Evolutionary conservation across 139 green algal genomes (phyloP).

Genomic region (Picochlorum sp.): DNA sequence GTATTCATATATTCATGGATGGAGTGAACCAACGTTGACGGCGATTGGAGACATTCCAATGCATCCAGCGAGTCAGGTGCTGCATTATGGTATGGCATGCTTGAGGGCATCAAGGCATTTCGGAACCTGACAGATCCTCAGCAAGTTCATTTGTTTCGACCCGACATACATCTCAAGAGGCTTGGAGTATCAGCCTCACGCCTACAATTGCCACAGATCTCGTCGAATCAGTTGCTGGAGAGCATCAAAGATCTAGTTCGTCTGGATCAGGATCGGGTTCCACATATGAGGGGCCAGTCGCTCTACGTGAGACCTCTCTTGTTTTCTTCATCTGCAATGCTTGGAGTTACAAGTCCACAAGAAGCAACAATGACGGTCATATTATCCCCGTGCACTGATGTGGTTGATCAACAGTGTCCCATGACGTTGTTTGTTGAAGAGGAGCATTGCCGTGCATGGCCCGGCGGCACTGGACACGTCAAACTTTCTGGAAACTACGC

Average conservation of each 20-base stretch:
- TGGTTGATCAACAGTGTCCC: constrained; percentile 46
- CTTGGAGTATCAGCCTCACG: constrained; percentile 47
- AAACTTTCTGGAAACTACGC: constrained; percentile 76
- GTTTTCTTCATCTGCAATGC: constrained; percentile 36
- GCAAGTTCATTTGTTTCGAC: constrained; percentile 56
- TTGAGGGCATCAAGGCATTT: constrained; percentile 75
- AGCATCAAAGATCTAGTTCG: constrained; percentile 68
- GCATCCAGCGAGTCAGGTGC: constrained; percentile 56
- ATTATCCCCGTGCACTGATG: constrained; percentile 72
- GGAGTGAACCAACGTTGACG: constrained; percentile 47
- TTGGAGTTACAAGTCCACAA: constrained; percentile 43
- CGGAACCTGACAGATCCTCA: constrained; percentile 26
- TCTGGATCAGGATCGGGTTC: constrained; percentile 64
- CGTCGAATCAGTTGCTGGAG: constrained; percentile 55
- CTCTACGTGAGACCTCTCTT: constrained; percentile 72
- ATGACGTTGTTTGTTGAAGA: constrained; percentile 68
- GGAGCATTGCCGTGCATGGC: constrained; percentile 54
- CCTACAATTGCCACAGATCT: constrained; percentile 47
- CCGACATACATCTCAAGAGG: constrained; percentile 69
- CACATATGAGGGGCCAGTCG: constrained; percentile 51
- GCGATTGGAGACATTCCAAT: constrained; percentile 45
- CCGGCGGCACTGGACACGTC: constrained; percentile 55
- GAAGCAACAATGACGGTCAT: constrained; percentile 53
- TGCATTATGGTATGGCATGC: constrained; percentile 61
- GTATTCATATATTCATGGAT: constrained; percentile 45